Percentiles rank a stretch among this genome's conserved stretches.
Evolutionary conservation across 306 rosid genomes (phyloP).

Genomic region (Elaeagnus macrophylla): DNA sequence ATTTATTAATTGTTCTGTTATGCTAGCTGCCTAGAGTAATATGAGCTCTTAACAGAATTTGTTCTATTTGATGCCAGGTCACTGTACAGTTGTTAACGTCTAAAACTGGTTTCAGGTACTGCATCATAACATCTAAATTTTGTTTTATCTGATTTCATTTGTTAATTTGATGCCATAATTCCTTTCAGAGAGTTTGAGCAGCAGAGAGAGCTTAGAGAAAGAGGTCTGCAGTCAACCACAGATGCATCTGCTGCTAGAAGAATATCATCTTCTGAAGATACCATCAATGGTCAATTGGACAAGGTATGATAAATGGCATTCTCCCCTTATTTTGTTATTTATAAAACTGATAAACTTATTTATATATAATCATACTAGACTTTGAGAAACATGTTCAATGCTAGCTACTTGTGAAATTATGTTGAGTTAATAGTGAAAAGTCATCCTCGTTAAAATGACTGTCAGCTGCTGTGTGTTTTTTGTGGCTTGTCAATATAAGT

Average conservation of each 20-base stretch:
- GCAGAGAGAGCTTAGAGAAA: conserved; percentile 97
- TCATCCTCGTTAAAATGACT: not conserved
- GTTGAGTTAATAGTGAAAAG: too few species aligned
- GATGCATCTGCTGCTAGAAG: conserved; percentile 64
- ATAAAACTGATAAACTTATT: not conserved
- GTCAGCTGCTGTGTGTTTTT: not conserved
- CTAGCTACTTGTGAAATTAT: too few species aligned
- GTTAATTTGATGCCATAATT: conserved; percentile 26
- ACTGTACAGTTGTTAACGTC: conserved; percentile 97
- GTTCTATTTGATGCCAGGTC: conserved; percentile 55
- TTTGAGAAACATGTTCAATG: not conserved
- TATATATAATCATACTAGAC: not conserved
- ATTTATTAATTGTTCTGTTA: conserved; percentile 10
- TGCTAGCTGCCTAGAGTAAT: conserved; percentile 6
- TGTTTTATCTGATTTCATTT: conserved; percentile 22
- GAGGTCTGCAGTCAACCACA: conserved; percentile 67
- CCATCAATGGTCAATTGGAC: conserved; percentile 46
- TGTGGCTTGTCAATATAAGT: too few species aligned
- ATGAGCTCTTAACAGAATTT: not conserved
- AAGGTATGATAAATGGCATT: conserved; percentile 38
- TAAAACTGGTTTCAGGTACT: conserved; percentile 97
- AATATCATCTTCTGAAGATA: conserved; percentile 55
- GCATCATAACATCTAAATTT: conserved; percentile 22
- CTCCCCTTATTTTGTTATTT: not conserved
- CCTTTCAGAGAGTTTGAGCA: conserved; percentile 94